Conservation (phyloP, 1,284 basidiomycete species). For the Tilletia indica region DNA sequence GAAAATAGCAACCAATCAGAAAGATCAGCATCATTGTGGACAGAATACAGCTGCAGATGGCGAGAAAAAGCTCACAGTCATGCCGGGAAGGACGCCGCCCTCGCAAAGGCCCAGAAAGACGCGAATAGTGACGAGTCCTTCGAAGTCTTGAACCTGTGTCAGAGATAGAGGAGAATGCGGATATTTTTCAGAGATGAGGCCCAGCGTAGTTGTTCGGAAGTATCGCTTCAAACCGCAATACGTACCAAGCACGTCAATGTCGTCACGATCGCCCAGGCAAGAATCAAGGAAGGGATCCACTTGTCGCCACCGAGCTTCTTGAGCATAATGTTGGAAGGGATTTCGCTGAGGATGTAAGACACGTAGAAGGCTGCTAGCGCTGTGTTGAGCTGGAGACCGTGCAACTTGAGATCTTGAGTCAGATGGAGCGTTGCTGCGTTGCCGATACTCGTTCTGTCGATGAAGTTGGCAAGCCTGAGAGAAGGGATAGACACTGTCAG, state of each 20-base stretch:
- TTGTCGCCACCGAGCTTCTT: constrained; percentile 47
- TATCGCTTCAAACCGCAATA: constrained; percentile 34
- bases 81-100: constrained; percentile 47
- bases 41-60: constrained; percentile 14
- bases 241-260: constrained; percentile 26
- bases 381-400: constrained; percentile 39
- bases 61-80: constrained; percentile 46
- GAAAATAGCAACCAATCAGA: background rate
- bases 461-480: constrained; percentile 14
- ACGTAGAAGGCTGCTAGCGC: constrained; percentile 55
- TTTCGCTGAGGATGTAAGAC: constrained; percentile 48
- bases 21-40: too few relatives aligned
- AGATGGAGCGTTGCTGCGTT: constrained; percentile 52
- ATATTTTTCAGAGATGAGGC: too few relatives aligned
- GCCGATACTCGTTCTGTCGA: constrained; percentile 32
- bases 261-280: constrained; percentile 20
- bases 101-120: constrained; percentile 39
- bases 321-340: constrained; percentile 55
- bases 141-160: constrained; percentile 35
- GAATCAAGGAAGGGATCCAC: constrained; percentile 23
- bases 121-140: constrained; percentile 23
- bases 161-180: constrained; percentile 36
- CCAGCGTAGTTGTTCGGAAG: too few relatives aligned
- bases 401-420: constrained; percentile 35
- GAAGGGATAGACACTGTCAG: background rate